Percentiles rank a stretch among this genome's conserved stretches.
Evolutionary conservation across 805 yeast species (phyloP).

Genomic region (Debaryomyces hansenii): DNA sequence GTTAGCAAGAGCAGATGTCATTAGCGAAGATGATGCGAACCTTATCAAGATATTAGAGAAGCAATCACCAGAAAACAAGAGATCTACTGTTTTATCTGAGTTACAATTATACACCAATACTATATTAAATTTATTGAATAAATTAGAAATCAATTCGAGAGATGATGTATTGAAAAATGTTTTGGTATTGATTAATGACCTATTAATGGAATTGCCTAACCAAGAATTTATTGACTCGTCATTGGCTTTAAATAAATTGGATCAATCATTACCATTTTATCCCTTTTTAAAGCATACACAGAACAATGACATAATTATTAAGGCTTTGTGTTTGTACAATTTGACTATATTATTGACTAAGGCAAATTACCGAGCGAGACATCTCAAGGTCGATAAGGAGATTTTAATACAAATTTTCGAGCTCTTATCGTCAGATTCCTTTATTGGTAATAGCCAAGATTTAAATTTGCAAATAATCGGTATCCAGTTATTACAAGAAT

Average conservation of each 20-base stretch:
- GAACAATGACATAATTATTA: constrained; percentile 56
- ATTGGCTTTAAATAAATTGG: constrained; percentile 40
- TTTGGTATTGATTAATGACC: constrained; percentile 61
- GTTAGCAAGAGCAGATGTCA: constrained; percentile 68
- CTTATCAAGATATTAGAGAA: constrained; percentile 54
- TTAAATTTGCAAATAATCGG: constrained; percentile 56
- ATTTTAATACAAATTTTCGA: constrained; percentile 40
- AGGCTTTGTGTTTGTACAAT: constrained; percentile 55
- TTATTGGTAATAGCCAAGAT: constrained; percentile 32
- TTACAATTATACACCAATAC: constrained; percentile 55
- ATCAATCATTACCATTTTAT: constrained; percentile 49
- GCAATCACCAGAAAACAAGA: constrained; percentile 43
- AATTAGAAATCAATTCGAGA: constrained; percentile 42
- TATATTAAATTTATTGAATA: constrained; percentile 53
- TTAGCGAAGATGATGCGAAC: constrained; percentile 68
- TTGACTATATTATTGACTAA: constrained; percentile 48
- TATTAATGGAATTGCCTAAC: constrained; percentile 40
- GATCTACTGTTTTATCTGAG: constrained; percentile 41
- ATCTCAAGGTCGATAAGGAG: constrained; percentile 33
- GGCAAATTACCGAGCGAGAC: constrained; percentile 17
- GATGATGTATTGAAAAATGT: constrained; percentile 68
- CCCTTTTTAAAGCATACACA: constrained; percentile 55
- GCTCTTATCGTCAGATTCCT: constrained; percentile 26
- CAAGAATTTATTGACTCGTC: constrained; percentile 39
- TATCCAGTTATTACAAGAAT: constrained; percentile 63